A percentile compares a stretch with the other conserved stretches of the same genome.
Conservation (phyloP, 2,329 filamentous ascomycete species). For the Paecilomyces niveus region DNA sequence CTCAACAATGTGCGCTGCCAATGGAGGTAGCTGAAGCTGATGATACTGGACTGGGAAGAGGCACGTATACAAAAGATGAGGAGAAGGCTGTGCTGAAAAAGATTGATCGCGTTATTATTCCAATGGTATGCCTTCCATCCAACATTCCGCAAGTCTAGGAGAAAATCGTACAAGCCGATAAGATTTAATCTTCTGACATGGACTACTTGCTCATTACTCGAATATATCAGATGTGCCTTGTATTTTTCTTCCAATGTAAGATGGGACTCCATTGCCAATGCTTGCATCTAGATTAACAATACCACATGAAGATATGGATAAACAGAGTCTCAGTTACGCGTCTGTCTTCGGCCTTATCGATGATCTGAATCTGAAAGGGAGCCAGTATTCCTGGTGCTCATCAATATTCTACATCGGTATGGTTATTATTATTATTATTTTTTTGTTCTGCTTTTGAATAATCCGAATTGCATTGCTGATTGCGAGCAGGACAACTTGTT, state of each 20-base stretch:
- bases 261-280: not conserved
- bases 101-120: conserved; percentile 16
- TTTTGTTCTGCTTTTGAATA: not conserved
- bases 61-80: conserved; percentile 7
- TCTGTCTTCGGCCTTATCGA: conserved; percentile 36
- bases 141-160: not conserved
- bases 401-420: conserved; percentile 28
- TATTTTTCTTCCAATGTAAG: conserved; percentile 37
- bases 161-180: not conserved
- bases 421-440: conserved; percentile 4
- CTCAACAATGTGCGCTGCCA: not conserved
- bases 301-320: conserved; percentile 37
- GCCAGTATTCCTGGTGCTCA: conserved; percentile 44
- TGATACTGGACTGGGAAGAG: not conserved
- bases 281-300: not conserved
- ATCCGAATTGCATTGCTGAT: not conserved
- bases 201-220: not conserved
- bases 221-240: conserved; percentile 30
- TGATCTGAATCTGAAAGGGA: conserved; percentile 39
- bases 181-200: not conserved
- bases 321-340: conserved; percentile 44
- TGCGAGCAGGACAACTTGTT: conserved; percentile 31
- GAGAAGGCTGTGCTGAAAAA: conserved; percentile 13
- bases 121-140: conserved; percentile 8
- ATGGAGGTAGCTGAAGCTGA: not conserved